Conservation (phyloP, 768 basidiomycete species). For the Strobilomyces confusus region DNA sequence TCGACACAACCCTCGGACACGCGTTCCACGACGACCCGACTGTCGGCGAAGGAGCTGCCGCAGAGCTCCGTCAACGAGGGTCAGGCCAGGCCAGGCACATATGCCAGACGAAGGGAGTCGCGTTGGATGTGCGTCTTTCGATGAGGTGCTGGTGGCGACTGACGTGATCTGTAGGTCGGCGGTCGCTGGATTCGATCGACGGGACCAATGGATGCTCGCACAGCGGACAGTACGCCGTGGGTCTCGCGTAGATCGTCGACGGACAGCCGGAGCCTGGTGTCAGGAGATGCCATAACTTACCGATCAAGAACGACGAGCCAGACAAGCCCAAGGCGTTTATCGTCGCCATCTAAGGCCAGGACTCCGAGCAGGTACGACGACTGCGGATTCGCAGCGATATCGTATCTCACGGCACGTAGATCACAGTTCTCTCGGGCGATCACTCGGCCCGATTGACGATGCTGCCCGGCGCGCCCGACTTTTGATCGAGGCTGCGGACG, state of each 20-base stretch:
- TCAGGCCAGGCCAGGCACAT: slow-evolving; percentile 56
- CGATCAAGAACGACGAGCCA: slow-evolving; percentile 47
- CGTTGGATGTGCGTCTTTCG: slow-evolving; percentile 56
- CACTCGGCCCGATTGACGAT: slow-evolving; percentile 52
- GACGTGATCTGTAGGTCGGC: slow-evolving; percentile 51
- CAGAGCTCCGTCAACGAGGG: slow-evolving; percentile 67
- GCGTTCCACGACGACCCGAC: slow-evolving; percentile 86
- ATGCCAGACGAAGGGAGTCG: slow-evolving; percentile 64
- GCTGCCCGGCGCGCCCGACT: slow-evolving; percentile 38
- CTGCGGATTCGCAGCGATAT: too few species aligned
- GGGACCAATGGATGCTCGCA: slow-evolving; percentile 92
- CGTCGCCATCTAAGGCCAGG: slow-evolving; percentile 81
- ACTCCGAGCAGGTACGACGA: slow-evolving; percentile 60
- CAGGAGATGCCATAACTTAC: slow-evolving; percentile 92
- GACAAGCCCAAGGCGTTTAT: slow-evolving; percentile 77
- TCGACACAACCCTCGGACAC: slow-evolving; percentile 70
- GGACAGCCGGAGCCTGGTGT: slow-evolving; percentile 77
- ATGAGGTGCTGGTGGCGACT: background rate
- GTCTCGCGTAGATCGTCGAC: slow-evolving; percentile 79
- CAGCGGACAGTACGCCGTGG: slow-evolving; percentile 91
- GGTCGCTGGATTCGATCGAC: slow-evolving; percentile 88
- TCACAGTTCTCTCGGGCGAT: slow-evolving; percentile 49
- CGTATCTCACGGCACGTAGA: slow-evolving; percentile 31
- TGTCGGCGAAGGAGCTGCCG: slow-evolving; percentile 93
- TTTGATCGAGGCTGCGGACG: slow-evolving; percentile 87